These are phyloP conservation scores for Amphichorda felina DNA, from an alignment of 2,329 filamentous ascomycete species.

Conservation along the genomic window DNA sequence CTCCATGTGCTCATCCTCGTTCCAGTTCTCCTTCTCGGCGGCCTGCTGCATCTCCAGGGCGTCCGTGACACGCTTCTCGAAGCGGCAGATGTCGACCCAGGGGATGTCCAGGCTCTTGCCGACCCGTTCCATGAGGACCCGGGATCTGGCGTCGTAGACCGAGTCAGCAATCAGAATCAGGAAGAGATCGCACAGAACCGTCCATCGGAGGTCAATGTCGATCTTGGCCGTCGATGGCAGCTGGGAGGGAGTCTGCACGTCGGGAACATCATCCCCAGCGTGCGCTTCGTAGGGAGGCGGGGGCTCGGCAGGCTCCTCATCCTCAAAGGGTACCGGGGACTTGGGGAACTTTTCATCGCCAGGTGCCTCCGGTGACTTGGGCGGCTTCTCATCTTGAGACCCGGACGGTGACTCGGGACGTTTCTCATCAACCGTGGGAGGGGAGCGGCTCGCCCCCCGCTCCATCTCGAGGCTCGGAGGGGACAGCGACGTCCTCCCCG, in stretches of 20 bases:
- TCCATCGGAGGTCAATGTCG: slow-evolving; percentile 95
- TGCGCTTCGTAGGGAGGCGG: slow-evolving; percentile 52
- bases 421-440: too few species aligned
- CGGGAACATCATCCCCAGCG: slow-evolving; percentile 59
- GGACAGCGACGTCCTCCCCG: not conserved
- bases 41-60: slow-evolving; percentile 96
- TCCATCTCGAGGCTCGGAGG: not conserved
- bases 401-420: not conserved
- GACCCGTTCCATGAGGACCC: slow-evolving; percentile 72
- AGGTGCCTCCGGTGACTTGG: not conserved
- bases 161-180: slow-evolving; percentile 94
- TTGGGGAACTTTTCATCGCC: not conserved
- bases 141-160: slow-evolving; percentile 79
- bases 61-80: slow-evolving; percentile 95
- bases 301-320: slow-evolving; percentile 35
- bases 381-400: slow-evolving; percentile 1
- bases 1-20: slow-evolving; percentile 91
- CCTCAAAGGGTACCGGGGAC: not conserved
- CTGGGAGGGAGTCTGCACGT: slow-evolving; percentile 73
- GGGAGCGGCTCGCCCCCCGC: not conserved
- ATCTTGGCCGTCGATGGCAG: slow-evolving; percentile 72
- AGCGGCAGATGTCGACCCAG: slow-evolving; percentile 90
- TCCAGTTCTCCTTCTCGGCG: slow-evolving; percentile 93
- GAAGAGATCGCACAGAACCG: slow-evolving; percentile 90
- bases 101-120: slow-evolving; percentile 69